Evolutionary conservation across 108 stramenopile species (phyloP).

Genomic region (Bacterosira constricta): DNA sequence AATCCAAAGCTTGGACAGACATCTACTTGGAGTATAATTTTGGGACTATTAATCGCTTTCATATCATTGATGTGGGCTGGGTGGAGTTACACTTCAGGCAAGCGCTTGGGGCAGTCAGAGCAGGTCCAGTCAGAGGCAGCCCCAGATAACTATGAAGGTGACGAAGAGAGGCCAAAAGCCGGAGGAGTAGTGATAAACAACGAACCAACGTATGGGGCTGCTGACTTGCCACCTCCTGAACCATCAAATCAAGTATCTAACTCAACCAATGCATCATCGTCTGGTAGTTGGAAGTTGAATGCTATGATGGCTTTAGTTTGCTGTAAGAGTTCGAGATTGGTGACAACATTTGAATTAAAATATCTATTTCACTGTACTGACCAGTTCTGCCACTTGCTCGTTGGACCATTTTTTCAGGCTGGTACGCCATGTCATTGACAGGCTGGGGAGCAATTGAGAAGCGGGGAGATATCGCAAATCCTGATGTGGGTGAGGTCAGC

Average conservation of each 20-base stretch:
- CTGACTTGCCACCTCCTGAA: constrained; percentile 40
- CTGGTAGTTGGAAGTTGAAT: constrained; percentile 86
- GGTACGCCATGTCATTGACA: constrained; percentile 92
- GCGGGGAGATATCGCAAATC: constrained; percentile 77
- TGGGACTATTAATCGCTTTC: constrained; percentile 80
- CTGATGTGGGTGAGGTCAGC: constrained; percentile 70
- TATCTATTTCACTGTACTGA: too few relatives aligned
- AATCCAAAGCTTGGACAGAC: constrained; percentile 82
- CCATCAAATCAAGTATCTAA: constrained; percentile 2
- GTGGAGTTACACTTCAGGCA: constrained; percentile 68
- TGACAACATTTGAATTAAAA: too few relatives aligned
- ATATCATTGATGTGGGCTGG: constrained; percentile 85
- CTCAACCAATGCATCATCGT: neutral
- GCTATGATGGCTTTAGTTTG: constrained; percentile 67
- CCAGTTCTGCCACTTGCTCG: constrained; percentile 63
- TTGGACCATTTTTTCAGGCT: too few relatives aligned
- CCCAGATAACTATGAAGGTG: neutral
- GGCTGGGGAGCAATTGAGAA: constrained; percentile 85
- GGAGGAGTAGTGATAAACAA: constrained; percentile 46
- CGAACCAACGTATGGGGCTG: constrained; percentile 13
- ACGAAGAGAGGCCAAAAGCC: constrained; percentile 39
- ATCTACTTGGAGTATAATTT: constrained; percentile 63
- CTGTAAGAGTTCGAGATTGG: too few relatives aligned
- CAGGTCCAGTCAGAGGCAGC: constrained; percentile 26
- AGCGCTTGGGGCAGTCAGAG: constrained; percentile 24